Evolutionary conservation across 352 stramenopile genomes (phyloP).

Genomic region (Globisporangium parvum): DNA sequence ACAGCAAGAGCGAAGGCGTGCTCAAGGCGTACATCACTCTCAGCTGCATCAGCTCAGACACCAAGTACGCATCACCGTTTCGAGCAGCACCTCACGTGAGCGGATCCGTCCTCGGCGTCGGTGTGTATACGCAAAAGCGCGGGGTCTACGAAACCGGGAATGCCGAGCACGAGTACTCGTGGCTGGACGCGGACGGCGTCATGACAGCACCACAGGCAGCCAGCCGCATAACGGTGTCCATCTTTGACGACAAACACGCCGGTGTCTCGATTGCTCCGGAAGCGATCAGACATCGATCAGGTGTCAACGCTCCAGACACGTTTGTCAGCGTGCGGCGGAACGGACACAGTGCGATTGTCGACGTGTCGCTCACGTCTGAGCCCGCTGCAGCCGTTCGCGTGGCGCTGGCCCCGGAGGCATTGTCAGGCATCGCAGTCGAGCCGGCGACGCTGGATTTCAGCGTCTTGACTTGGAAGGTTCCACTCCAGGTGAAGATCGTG

Average conservation of each 20-base stretch:
- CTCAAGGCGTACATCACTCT: slow-evolving; percentile 30
- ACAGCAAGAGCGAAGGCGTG: slow-evolving; percentile 31
- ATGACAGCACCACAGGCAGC: slow-evolving; percentile 32
- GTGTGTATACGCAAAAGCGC: slow-evolving; percentile 42
- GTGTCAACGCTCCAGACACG: slow-evolving; percentile 14
- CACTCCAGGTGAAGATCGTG: slow-evolving; percentile 19
- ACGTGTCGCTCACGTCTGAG: slow-evolving; percentile 31
- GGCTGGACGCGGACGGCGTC: slow-evolving; percentile 34
- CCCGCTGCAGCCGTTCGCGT: slow-evolving; percentile 34
- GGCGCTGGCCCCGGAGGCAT: slow-evolving; percentile 17
- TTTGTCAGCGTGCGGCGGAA: slow-evolving; percentile 34
- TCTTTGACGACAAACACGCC: slow-evolving; percentile 49
- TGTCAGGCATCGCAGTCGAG: slow-evolving; percentile 22
- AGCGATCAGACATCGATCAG: slow-evolving; percentile 23
- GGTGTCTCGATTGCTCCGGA: slow-evolving; percentile 33
- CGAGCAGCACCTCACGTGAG: slow-evolving; percentile 15
- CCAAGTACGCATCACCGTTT: slow-evolving; percentile 29
- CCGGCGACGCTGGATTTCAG: slow-evolving; percentile 27
- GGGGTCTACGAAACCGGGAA: slow-evolving; percentile 57
- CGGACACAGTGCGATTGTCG: slow-evolving; percentile 37
- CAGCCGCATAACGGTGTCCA: slow-evolving; percentile 25
- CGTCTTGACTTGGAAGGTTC: slow-evolving; percentile 22
- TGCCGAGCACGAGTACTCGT: slow-evolving; percentile 38
- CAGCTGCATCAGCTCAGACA: slow-evolving; percentile 26
- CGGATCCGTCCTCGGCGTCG: slow-evolving; percentile 30